A percentile compares a stretch with the other conserved stretches of the same genome.
These are phyloP conservation scores for Ophiosphaerella korrae DNA, from an alignment of 2,329 filamentous ascomycete species.

Conservation along the genomic window DNA sequence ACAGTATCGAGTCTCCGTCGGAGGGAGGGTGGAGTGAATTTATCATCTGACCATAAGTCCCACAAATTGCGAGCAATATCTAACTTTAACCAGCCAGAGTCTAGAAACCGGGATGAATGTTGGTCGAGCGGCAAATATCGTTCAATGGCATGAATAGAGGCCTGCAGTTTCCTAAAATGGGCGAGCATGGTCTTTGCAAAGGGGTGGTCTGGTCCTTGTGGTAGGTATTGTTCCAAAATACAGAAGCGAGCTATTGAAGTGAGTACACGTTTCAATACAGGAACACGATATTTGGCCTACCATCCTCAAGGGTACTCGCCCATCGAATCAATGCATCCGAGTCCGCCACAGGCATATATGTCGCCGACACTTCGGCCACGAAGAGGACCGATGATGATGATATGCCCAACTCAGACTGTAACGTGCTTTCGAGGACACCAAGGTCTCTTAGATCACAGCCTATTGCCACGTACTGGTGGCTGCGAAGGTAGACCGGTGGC, in stretches of 20 bases:
- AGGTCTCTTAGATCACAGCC: slow-evolving; percentile 81
- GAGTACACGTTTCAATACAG: slow-evolving; percentile 5
- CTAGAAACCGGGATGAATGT: slow-evolving; percentile 71
- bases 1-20: slow-evolving; percentile 68
- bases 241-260: slow-evolving; percentile 72
- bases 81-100: slow-evolving; percentile 70
- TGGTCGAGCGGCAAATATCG: slow-evolving; percentile 69
- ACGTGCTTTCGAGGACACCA: slow-evolving; percentile 60
- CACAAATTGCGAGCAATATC: slow-evolving; percentile 71
- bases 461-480: slow-evolving; percentile 75
- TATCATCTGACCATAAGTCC: slow-evolving; percentile 76
- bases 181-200: slow-evolving; percentile 86
- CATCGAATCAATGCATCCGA: slow-evolving; percentile 78
- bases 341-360: slow-evolving; percentile 79
- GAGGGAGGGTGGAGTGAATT: slow-evolving; percentile 66
- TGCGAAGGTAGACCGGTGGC: slow-evolving; percentile 47
- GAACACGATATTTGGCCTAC: slow-evolving; percentile 51
- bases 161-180: slow-evolving; percentile 81
- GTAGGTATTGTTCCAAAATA: slow-evolving; percentile 83
- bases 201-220: slow-evolving; percentile 76
- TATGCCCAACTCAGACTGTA: slow-evolving; percentile 65
- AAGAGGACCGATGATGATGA: slow-evolving; percentile 71
- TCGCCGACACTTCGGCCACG: slow-evolving; percentile 87
- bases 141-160: slow-evolving; percentile 74
- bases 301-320: slow-evolving; percentile 72